These are phyloP conservation scores for Epichloe sp. DNA, from an alignment of 2,329 filamentous ascomycete genomes.

Conservation along the genomic window DNA sequence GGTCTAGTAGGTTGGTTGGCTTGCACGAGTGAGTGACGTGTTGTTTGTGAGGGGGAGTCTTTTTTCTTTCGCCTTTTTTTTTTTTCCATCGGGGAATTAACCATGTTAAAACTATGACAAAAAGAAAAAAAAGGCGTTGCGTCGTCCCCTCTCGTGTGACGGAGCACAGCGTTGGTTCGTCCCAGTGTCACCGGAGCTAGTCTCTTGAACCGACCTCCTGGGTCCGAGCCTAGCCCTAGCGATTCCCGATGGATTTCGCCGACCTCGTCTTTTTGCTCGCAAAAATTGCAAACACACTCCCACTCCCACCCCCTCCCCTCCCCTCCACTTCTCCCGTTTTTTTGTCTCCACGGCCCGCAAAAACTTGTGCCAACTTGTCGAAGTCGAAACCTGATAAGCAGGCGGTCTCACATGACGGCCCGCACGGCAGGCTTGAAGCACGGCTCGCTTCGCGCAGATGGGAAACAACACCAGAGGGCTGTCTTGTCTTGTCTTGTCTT, in stretches of 20 bases:
- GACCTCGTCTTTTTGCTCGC: neutral
- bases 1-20: too few species aligned
- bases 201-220: neutral
- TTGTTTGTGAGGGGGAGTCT: too few species aligned
- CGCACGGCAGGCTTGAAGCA: too few species aligned
- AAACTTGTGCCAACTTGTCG: neutral
- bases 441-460: too few species aligned
- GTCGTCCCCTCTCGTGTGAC: neutral
- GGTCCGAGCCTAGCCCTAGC: neutral
- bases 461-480: too few species aligned
- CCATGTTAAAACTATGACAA: neutral
- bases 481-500: too few species aligned
- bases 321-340: neutral
- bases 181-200: neutral
- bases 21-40: too few species aligned
- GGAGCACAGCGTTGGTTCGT: neutral
- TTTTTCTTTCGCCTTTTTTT: too few species aligned
- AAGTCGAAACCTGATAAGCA: neutral
- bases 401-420: too few species aligned
- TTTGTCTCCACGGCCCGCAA: neutral
- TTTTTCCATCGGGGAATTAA: too few species aligned
- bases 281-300: neutral
- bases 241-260: neutral
- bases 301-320: too few species aligned
- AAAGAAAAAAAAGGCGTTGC: neutral